Base-by-base conservation (phyloP, 345 rosid genomes). In the Erysimum cheiranthoides region DNA sequence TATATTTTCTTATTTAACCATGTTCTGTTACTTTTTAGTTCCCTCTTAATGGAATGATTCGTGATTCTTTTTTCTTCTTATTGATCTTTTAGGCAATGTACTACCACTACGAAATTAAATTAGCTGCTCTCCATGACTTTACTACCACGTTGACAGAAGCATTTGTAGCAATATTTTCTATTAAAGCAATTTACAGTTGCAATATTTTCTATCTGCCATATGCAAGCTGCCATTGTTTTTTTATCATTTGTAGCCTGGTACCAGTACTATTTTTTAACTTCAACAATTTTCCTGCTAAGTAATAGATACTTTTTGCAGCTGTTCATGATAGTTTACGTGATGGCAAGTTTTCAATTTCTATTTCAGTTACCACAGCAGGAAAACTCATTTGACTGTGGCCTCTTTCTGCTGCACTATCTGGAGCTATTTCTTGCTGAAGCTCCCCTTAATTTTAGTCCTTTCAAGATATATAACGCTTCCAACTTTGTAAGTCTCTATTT, bases 301-400 rank as follows among this genome's bases (percentile, higher is more conserved):
- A 13, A 27, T 39, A n/a, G 8, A 47, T 51, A 21, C 11, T 35
- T 51, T 61, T 76, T 25, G 30, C 64, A 38, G 62, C 39, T 67
- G 72, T 73, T 10, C 40, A 25, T 54, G 40, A 17, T 71, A 36
- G 45, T 72, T 60, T 64, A 38, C 63, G 80, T 86, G 81, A 88
- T 75, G 14, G 68, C 64, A 61, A 61, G 39, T 62, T 64, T 54
- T 56, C 71, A 72, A 11, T 73, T 73, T 74, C 68, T 80, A 32
- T 81, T 25, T 66, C 88, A 95, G 99, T 84, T 95, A 78, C 99
- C 99, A 35, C 99, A 95, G 85, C 99, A 95, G 82, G 97, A 95
- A 73, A 95, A 95, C 81, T 90, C 89, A 42, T 95, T 75, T 84
- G 99, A 95, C 76, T 95, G 99, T 40, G 97, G 99, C 66, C 83